Conservation (phyloP, 1,284 basidiomycete genomes). For the Ceratobasidium sp. region DNA sequence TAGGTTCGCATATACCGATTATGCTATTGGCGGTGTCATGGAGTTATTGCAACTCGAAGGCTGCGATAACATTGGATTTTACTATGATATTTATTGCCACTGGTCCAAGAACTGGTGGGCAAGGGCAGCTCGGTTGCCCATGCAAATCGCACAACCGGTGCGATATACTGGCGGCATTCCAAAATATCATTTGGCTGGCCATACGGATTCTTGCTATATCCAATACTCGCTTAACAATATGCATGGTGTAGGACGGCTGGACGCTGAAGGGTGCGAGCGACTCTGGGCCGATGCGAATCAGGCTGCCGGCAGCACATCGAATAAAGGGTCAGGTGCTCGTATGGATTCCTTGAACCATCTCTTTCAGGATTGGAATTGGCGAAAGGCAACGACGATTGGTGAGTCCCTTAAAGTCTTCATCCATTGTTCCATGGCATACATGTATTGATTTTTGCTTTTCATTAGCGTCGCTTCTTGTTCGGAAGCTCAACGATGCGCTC, state of each 20-base stretch:
- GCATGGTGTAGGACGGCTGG: neutral
- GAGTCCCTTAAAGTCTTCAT: too few relatives aligned
- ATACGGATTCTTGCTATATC: neutral
- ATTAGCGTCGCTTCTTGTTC: too few relatives aligned
- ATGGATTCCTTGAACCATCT: too few relatives aligned
- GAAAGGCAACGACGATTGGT: neutral
- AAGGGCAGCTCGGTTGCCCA: neutral
- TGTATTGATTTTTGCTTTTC: neutral
- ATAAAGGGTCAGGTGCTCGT: too few relatives aligned
- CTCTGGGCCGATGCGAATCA: too few relatives aligned
- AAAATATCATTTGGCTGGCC: constrained; percentile 24
- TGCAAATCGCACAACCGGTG: neutral
- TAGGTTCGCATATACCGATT: constrained; percentile 28
- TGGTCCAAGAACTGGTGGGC: neutral
- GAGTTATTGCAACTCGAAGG: neutral
- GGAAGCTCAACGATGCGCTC: too few relatives aligned
- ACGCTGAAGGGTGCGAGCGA: neutral
- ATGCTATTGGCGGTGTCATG: constrained; percentile 10
- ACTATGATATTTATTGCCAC: constrained; percentile 35
- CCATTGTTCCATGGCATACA: neutral
- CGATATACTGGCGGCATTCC: constrained; percentile 15
- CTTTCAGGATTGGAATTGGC: too few relatives aligned
- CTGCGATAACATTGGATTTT: constrained; percentile 1
- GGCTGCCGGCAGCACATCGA: too few relatives aligned
- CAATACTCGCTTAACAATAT: constrained; percentile 14